These are phyloP conservation scores for Pseudozyma sp. DNA, from an alignment of 1,284 basidiomycete species.

Conservation along the genomic window DNA sequence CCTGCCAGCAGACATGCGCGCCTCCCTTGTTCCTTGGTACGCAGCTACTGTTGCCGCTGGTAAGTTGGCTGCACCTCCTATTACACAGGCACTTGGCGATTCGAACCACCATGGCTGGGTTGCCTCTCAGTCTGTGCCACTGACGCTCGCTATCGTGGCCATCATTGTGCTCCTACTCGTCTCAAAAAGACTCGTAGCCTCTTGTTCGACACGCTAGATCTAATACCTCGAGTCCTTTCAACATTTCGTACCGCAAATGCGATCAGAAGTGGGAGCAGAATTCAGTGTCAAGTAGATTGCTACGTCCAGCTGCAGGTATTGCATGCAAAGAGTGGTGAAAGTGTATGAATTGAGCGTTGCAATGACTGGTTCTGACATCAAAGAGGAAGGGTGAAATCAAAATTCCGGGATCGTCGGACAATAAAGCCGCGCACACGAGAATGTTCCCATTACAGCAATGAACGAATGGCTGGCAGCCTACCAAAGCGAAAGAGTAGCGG, in stretches of 20 bases:
- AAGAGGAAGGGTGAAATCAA: too few relatives aligned
- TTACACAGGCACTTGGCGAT: constrained; percentile 9
- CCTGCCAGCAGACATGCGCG: constrained; percentile 13
- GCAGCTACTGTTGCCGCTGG: constrained; percentile 24
- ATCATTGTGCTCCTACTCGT: constrained; percentile 4
- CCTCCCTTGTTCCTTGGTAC: constrained; percentile 19
- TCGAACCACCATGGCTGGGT: constrained; percentile 13
- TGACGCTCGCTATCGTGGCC: constrained; percentile 6
- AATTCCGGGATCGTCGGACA: too few relatives aligned
- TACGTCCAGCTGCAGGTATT: too few relatives aligned
- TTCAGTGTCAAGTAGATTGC: background rate
- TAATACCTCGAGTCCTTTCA: too few relatives aligned
- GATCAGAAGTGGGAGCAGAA: background rate
- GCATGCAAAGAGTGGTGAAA: too few relatives aligned
- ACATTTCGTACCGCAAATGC: too few relatives aligned
- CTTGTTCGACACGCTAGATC: background rate
- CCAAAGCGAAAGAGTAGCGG: background rate
- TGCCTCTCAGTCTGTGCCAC: constrained; percentile 11
- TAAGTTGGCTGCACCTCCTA: constrained; percentile 24
- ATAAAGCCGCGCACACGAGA: too few relatives aligned
- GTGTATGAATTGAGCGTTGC: too few relatives aligned
- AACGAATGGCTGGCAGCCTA: background rate
- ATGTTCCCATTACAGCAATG: constrained; percentile 1
- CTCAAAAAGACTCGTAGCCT: constrained; percentile 7
- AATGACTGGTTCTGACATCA: too few relatives aligned